These are phyloP conservation scores for Eimeria praecox DNA, from an alignment of 169 alveolate species.

Conservation along the genomic window DNA sequence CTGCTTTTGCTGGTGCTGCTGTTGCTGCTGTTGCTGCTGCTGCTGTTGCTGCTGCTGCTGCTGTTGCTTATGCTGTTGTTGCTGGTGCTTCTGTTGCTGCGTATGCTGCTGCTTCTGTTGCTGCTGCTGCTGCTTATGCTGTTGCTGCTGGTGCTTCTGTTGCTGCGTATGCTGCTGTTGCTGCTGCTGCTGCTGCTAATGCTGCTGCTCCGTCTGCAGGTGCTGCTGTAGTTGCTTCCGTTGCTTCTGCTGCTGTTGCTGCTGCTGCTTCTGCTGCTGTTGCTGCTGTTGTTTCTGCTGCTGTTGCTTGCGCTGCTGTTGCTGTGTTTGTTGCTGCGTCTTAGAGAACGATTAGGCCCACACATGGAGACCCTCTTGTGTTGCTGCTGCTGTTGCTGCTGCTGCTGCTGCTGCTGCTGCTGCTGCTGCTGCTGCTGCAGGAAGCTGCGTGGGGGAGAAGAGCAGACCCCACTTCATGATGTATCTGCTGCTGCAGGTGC, in stretches of 20 bases:
- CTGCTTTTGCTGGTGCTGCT: not conserved
- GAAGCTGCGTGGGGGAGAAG: slow-evolving; percentile 90
- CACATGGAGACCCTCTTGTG: not conserved
- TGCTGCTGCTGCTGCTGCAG: slow-evolving; percentile 65
- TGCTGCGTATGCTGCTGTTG: too few relatives aligned
- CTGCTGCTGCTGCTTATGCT: not conserved
- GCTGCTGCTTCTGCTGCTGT: not conserved
- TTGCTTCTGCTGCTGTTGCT: not conserved
- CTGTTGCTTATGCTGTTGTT: not conserved
- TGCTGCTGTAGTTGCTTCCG: not conserved
- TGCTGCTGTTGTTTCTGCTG: too few relatives aligned
- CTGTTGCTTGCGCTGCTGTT: not conserved
- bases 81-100: not conserved
- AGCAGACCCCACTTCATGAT: slow-evolving; percentile 85
- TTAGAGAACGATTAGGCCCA: not conserved
- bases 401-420: slow-evolving; percentile 9
- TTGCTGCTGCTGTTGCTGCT: not conserved
- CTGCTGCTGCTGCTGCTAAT: not conserved
- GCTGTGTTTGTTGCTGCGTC: not conserved
- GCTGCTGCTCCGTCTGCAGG: not conserved
- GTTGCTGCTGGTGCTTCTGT: not conserved
- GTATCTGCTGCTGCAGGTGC: slow-evolving; percentile 83
- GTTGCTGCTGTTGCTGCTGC: not conserved
- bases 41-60: not conserved
- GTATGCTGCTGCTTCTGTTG: not conserved